Evolutionary conservation across 2,329 filamentous ascomycete species (phyloP), one percentile per base, ranked within the genome.

Genomic region (Botryotinia globosa): DNA sequence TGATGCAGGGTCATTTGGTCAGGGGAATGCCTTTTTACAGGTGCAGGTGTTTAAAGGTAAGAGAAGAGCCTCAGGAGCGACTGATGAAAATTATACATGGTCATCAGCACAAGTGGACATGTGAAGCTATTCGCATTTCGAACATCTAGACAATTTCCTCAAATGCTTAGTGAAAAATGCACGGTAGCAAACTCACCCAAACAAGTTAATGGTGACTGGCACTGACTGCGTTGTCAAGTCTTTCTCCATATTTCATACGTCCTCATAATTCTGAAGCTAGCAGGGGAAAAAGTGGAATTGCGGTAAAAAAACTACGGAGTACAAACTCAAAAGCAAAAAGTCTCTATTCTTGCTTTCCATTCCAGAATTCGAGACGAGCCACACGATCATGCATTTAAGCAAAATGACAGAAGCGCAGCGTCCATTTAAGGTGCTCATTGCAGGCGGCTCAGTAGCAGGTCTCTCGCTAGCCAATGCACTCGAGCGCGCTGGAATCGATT

Each of bases 391-490:
- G 22, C 32, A 67, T 18, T 54, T 2, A 67, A 37, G 51, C 39
- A 59, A 44, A 45, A 69, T 69, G 67, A 12, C 67, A 69, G 64
- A 67, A 67, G 25, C 10, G 3, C 37, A 69, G 37, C 51, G 25
- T 22, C 62, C 25, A 29, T 77, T 78, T 66, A 74, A 72, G 63
- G 75, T 71, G 29, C 73, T 78, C 22, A 76, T 78, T 44, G 68
- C 76, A 14, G 77, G 77, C 32, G 77, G 76, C 5, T 75, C 73
- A 9, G 71, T 78, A 34, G 75, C 76, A 4, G 77, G 76, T 25
- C 69, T 79, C 1, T 74, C 75, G 0, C 64, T 78, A 18, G 77
- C 77, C 22, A 75, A 79, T 72, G 72, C 59, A 22, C 73, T 79
- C 48, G 45, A 72, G 14, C 70, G 54, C 20, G 74, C 75, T 4